Percentiles rank a stretch among this genome's conserved stretches.
Evolutionary conservation across 148 eudicot species (phyloP).

Genomic region (Rhododendron williamsianum): DNA sequence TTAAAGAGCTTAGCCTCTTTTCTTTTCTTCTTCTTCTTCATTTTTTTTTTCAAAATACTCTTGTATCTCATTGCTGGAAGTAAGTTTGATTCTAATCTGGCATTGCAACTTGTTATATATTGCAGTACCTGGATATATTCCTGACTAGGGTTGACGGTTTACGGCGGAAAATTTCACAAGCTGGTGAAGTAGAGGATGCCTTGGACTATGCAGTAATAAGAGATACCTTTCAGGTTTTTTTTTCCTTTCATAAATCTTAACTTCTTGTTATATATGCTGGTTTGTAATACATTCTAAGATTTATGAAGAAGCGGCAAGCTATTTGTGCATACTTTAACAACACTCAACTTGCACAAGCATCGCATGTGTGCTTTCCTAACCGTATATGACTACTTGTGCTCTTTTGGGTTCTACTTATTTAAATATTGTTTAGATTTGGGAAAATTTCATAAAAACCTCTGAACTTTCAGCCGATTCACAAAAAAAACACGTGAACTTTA

Average conservation of each 20-base stretch:
- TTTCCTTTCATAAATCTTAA: neutral
- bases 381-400: neutral
- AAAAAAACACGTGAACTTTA: too few relatives aligned
- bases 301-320: neutral
- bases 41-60: neutral
- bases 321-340: neutral
- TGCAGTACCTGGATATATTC: constrained; percentile 83
- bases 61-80: neutral
- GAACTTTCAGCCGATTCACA: too few relatives aligned
- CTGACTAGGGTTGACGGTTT: constrained; percentile 90
- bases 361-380: neutral
- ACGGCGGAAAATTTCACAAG: constrained; percentile 64
- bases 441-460: too few relatives aligned
- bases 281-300: neutral
- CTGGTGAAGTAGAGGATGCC: constrained; percentile 46
- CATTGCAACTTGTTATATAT: constrained; percentile 12
- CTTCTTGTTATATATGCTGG: neutral
- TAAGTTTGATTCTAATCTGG: neutral
- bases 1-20: neutral
- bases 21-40: neutral
- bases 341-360: neutral
- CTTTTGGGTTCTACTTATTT: neutral
- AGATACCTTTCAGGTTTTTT: constrained; percentile 73
- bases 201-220: constrained; percentile 56
- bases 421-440: neutral